Conservation (phyloP, 257 asterid genomes). For the Jacaranda mimosifolia region DNA sequence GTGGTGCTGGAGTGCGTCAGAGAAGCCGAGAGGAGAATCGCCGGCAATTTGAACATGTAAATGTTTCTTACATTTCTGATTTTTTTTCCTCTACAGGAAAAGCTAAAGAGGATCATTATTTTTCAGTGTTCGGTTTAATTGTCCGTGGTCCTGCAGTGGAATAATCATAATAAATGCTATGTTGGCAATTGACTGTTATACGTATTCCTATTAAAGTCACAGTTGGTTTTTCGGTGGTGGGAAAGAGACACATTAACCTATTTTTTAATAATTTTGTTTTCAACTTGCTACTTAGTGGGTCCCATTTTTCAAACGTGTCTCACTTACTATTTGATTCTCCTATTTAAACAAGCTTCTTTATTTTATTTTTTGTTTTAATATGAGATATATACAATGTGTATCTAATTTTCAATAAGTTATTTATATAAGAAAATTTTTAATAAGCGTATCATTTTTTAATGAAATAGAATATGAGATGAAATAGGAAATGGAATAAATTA, state of each 20-base stretch:
- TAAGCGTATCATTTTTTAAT: no score
- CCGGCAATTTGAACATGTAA: conserved; percentile 82
- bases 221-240: conserved; percentile 35
- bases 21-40: conserved; percentile 92
- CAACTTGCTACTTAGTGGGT: conserved; percentile 42
- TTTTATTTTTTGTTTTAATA: no score
- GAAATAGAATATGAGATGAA: no score
- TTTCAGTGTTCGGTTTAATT: not conserved
- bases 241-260: conserved; percentile 12
- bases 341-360: no score
- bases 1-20: conserved; percentile 96
- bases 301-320: conserved; percentile 41
- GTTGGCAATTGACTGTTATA: not conserved
- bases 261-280: conserved; percentile 30
- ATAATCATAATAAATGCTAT: not conserved
- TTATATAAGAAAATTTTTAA: no score
- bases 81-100: not conserved
- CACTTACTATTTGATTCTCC: conserved; percentile 47
- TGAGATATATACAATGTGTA: no score
- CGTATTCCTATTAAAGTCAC: not conserved
- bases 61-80: not conserved
- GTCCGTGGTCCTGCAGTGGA: no score
- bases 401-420: no score
- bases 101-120: not conserved
- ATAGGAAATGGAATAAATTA: no score